Conservation (phyloP, 2,329 filamentous ascomycete species). For the Aspergillus sp. region DNA sequence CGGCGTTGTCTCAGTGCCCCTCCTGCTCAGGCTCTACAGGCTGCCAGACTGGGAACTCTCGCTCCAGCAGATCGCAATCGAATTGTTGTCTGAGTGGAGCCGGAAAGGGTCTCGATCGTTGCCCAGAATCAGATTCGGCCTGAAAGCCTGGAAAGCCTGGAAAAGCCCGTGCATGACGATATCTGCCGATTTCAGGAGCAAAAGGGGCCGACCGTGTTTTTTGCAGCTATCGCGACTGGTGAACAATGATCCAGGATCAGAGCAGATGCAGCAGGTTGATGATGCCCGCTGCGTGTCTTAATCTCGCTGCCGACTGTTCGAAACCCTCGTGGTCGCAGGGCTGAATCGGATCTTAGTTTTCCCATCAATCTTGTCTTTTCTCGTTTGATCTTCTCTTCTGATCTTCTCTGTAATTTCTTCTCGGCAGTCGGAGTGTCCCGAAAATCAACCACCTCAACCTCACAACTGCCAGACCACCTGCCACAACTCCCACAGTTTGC, state of each 20-base stretch:
- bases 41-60: neutral
- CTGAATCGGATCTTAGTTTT: slow-evolving; percentile 10
- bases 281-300: neutral
- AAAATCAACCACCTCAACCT: neutral
- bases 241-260: too few species aligned
- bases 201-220: neutral
- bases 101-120: slow-evolving; percentile 21
- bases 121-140: slow-evolving; percentile 10
- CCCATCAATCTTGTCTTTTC: neutral
- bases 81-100: slow-evolving; percentile 6
- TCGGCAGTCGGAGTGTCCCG: neutral
- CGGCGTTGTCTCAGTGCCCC: too few species aligned
- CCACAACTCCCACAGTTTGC: neutral
- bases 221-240: too few species aligned
- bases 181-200: neutral
- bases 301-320: neutral
- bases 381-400: neutral
- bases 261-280: too few species aligned
- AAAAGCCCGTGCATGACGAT: slow-evolving; percentile 7
- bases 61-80: neutral
- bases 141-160: too few species aligned
- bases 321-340: slow-evolving; percentile 4
- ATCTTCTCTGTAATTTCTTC: neutral
- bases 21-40: too few species aligned
- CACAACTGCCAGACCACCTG: too few species aligned